These are phyloP conservation scores for Plasmodium inui DNA, from an alignment of 169 alveolate genomes.

Conservation along the genomic window DNA sequence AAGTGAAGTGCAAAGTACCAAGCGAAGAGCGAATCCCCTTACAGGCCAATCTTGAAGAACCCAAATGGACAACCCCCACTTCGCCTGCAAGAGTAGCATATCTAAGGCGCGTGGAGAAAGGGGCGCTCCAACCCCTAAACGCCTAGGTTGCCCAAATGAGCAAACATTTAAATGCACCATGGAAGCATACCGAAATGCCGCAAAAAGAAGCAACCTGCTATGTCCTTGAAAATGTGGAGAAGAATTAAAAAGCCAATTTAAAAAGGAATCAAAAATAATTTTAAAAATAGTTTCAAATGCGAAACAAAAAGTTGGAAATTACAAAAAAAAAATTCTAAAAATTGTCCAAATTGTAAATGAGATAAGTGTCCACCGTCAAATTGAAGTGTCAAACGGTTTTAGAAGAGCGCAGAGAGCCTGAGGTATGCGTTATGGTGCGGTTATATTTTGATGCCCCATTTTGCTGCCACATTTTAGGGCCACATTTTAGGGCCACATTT, in stretches of 20 bases:
- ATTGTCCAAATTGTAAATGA: constrained; percentile 1
- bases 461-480: neutral
- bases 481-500: neutral
- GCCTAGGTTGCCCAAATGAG: neutral
- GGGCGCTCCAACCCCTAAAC: neutral
- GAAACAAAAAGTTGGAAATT: constrained; percentile 42
- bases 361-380: neutral
- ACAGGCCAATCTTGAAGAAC: neutral
- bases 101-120: neutral
- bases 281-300: constrained; percentile 23
- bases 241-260: constrained; percentile 1
- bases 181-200: neutral
- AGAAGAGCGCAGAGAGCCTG: neutral
- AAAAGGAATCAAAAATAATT: constrained; percentile 25
- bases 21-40: neutral
- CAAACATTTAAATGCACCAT: neutral
- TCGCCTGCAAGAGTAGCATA: neutral
- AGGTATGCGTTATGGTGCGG: neutral
- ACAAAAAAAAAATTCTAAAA: constrained; percentile 38
- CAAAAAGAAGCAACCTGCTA: neutral
- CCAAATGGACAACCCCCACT: neutral
- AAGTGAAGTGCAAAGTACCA: neutral
- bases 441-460: neutral
- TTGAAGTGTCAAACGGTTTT: constrained; percentile 5
- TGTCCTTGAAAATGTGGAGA: neutral